Percentiles rank a stretch among this genome's conserved stretches.
Conservation (phyloP, 495 filamentous ascomycete genomes). For the Platismatia glauca region DNA sequence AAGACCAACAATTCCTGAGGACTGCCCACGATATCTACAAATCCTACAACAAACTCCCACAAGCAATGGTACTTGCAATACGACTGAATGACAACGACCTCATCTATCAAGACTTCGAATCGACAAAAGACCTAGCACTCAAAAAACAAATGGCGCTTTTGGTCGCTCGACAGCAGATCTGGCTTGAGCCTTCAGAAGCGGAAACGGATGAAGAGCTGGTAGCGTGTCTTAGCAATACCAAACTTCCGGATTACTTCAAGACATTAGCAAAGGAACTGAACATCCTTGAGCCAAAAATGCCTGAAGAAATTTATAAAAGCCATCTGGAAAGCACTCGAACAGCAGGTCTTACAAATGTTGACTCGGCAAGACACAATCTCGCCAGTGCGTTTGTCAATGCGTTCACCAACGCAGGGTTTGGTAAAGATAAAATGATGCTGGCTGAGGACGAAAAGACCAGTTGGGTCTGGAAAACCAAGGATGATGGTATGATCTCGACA, state of each 20-base stretch:
- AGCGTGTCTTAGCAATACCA: constrained; percentile 79
- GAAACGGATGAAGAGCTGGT: constrained; percentile 63
- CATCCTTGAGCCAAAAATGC: constrained; percentile 90
- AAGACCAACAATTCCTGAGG: constrained; percentile 87
- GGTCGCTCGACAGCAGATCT: constrained; percentile 83
- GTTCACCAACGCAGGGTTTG: constrained; percentile 93
- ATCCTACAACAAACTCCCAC: constrained; percentile 79
- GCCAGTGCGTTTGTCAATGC: constrained; percentile 94
- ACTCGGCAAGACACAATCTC: constrained; percentile 91
- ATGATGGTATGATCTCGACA: constrained; percentile 93
- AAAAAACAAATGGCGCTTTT: constrained; percentile 95
- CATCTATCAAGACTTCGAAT: constrained; percentile 67
- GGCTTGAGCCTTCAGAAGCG: constrained; percentile 57
- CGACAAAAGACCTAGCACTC: constrained; percentile 69
- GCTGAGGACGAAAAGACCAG: constrained; percentile 67
- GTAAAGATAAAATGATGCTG: constrained; percentile 95
- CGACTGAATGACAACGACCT: constrained; percentile 78
- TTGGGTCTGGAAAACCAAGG: constrained; percentile 99
- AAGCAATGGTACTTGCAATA: constrained; percentile 90
- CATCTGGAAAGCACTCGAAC: constrained; percentile 92
- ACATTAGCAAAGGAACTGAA: constrained; percentile 90
- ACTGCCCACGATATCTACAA: constrained; percentile 90
- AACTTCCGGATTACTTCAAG: constrained; percentile 86
- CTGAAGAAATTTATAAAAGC: constrained; percentile 99
- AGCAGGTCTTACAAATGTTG: constrained; percentile 83